These are phyloP conservation scores for Fragaria nilgerrensis DNA, from an alignment of 306 rosid species.

Conservation along the genomic window DNA sequence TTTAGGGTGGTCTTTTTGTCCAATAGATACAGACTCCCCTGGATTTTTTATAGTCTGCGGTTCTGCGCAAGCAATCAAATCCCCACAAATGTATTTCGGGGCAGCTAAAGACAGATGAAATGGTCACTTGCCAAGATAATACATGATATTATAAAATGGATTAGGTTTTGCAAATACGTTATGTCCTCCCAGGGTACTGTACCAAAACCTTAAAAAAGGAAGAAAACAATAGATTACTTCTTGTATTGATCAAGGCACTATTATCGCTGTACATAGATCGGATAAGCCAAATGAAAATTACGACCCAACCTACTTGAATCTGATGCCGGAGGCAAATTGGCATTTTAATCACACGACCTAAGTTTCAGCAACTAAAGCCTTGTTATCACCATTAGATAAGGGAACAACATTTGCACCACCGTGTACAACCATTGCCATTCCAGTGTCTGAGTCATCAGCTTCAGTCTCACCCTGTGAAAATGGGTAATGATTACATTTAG, in stretches of 20 bases:
- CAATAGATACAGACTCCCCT: not conserved
- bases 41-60: not conserved
- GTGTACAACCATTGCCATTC: conserved; percentile 39
- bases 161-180: conserved; percentile 10
- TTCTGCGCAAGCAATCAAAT: not conserved
- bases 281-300: conserved; percentile 40
- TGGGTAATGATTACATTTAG: conserved; percentile 1
- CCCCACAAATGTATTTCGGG: not conserved
- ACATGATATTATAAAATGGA: not conserved
- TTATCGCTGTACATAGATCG: conserved; percentile 60
- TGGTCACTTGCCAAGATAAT: not conserved
- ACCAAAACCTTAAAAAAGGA: conserved; percentile 16
- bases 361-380: conserved; percentile 53
- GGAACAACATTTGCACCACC: conserved; percentile 28
- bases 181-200: conserved; percentile 2
- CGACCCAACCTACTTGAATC: conserved; percentile 42
- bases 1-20: not conserved
- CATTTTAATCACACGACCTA: conserved; percentile 35
- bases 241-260: conserved; percentile 49
- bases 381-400: conserved; percentile 54
- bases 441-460: conserved; percentile 52
- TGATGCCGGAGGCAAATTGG: conserved; percentile 33
- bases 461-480: conserved; percentile 50
- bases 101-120: not conserved
- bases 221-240: conserved; percentile 20